A percentile compares a stretch with the other conserved stretches of the same genome.
phyloP scores from a whole-genome alignment of 352 stramenopile genomes.

The Lagenidium sp. region DNA sequence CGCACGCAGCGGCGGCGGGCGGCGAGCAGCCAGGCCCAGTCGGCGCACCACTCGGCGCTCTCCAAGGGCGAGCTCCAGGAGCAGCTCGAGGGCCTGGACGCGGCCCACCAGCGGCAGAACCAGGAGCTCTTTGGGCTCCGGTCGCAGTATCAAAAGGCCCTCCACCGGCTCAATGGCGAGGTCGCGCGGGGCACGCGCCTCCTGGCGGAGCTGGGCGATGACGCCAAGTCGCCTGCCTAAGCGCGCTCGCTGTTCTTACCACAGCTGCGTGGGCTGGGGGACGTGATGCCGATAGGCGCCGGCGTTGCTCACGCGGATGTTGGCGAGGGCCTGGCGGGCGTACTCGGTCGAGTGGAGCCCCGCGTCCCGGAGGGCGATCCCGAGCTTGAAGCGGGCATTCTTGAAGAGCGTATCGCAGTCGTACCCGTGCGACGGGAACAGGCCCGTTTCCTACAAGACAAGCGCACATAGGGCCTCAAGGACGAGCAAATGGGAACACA shows the following conservation, averaged over 20 bases:
- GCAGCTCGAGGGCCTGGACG: conserved; percentile 30
- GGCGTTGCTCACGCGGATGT: conserved; percentile 58
- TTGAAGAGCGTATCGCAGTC: conserved; percentile 73
- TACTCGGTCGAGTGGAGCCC: conserved; percentile 59
- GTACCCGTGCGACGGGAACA: conserved; percentile 69
- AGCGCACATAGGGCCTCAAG: background rate
- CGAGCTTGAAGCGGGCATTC: conserved; percentile 75
- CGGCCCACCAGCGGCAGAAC: conserved; percentile 23
- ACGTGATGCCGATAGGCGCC: conserved; percentile 61
- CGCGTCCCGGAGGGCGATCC: conserved; percentile 58
- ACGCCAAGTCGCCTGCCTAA: background rate
- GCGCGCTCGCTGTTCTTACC: no score
- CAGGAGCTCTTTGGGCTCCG: conserved; percentile 40
- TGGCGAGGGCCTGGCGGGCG: conserved; percentile 50
- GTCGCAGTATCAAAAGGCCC: conserved; percentile 35
- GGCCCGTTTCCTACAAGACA: conserved; percentile 38
- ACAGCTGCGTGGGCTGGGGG: conserved; percentile 44
- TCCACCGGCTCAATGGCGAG: conserved; percentile 33
- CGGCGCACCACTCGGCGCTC: conserved; percentile 27
- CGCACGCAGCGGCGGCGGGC: conserved; percentile 35
- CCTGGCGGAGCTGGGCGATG: conserved; percentile 16
- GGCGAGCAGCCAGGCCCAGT: conserved; percentile 20
- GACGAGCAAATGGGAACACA: no score
- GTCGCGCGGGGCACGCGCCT: conserved; percentile 26
- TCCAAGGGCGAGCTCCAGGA: conserved; percentile 38